Base-by-base conservation (phyloP, 495 filamentous ascomycete species). In the Glonium stellatum region DNA sequence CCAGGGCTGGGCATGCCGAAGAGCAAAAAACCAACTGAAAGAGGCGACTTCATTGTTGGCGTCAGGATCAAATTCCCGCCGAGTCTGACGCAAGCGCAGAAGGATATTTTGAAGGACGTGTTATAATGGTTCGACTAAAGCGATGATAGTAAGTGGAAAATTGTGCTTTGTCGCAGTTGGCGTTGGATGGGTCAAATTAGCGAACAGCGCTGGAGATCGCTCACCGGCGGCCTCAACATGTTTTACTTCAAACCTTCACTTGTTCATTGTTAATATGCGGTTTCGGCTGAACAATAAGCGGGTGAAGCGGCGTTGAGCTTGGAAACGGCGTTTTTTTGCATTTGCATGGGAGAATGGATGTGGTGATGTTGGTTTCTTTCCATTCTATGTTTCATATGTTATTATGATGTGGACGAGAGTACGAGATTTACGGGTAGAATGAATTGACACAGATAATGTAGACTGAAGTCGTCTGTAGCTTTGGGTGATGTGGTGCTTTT, bases 21-120 rank as follows among this genome's bases (percentile, higher is more conserved):
- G 68, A 89, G 88, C 53, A 96, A 92, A 79, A 90, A 90, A 65
- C 89, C 87, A 0, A 84, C 72, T 44, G 82, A 89, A 64, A 81
- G 93, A 41, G 93, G 93, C 6, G 87, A 96, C 67, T 85, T 98
- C 55, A 76, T 97, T 59, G 82, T 97, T n/a, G 87, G 82, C 12
- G 88, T 95, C 54, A 92, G 92, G 62, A 90, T 97, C 65, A 89
- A 85, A 66, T 97, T 96, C 77, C 93, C 93, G 5, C 83, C 82
- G 1, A 84, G 71, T 48, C 73, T 98, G 73, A 89, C 87, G 15
- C 18, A 79, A 1, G 72, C 76, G 0, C 90, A 97, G 76, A 98
- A 96, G 79, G 84, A 92, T 61, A 86, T 96, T 55, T 76, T 98
- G 61, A 59, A 70, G 8, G 35, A 44, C 13, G 39, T 15, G 39